Conservation (phyloP, 371 early-diverging fungal genomes). For the Apophysomyces sp. region DNA sequence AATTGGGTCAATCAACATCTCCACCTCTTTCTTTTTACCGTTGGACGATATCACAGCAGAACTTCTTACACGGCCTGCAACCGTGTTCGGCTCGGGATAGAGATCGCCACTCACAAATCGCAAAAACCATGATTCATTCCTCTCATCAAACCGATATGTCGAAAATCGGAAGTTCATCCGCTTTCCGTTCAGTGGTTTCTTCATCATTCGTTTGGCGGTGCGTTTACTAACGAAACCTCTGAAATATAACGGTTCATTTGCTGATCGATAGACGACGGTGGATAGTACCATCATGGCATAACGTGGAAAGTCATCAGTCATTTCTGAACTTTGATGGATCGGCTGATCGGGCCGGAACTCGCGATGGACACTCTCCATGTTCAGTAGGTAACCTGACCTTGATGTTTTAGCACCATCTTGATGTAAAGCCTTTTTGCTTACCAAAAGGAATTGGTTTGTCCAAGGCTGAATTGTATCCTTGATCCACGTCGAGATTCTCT, state of each 20-base stretch:
- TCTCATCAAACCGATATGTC: constrained; percentile 3
- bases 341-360: neutral
- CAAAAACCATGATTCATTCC: constrained; percentile 2
- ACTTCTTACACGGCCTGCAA: neutral
- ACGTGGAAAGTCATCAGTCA: constrained; percentile 1
- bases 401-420: neutral
- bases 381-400: neutral
- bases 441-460: neutral
- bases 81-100: neutral
- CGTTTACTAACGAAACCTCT: constrained; percentile 1
- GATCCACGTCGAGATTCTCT: neutral
- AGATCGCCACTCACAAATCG: constrained; percentile 2
- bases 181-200: neutral
- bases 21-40: neutral
- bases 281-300: constrained; percentile 12
- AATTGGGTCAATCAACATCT: constrained; percentile 1
- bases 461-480: neutral
- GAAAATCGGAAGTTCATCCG: constrained; percentile 1
- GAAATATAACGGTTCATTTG: constrained; percentile 1
- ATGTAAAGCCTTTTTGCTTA: neutral
- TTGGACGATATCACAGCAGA: neutral
- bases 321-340: neutral
- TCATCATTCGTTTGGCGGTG: neutral
- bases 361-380: neutral
- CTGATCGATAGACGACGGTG: neutral